A percentile compares a stretch with the other conserved stretches of the same genome.
These are phyloP conservation scores for Prunus davidiana DNA, from an alignment of 306 rosid genomes.

Conservation along the genomic window DNA sequence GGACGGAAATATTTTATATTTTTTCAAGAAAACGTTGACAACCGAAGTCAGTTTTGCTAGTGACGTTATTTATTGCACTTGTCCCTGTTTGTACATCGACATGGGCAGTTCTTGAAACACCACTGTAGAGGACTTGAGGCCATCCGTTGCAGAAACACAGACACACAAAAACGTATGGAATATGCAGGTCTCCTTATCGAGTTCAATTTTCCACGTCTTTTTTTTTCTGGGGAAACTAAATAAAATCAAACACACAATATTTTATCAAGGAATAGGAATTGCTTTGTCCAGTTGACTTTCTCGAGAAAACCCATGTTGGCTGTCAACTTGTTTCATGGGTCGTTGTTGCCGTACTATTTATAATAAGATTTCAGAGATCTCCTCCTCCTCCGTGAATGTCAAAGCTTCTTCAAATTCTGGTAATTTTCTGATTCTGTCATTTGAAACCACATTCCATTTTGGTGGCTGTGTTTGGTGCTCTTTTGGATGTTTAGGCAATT, in stretches of 20 bases:
- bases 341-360: slow-evolving; percentile 30
- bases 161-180: no score
- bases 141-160: no score
- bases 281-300: slow-evolving; percentile 46
- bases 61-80: no score
- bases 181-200: no score
- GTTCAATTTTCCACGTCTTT: no score
- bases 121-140: no score
- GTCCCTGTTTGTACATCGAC: no score
- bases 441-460: not conserved
- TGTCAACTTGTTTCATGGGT: slow-evolving; percentile 37
- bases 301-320: slow-evolving; percentile 36
- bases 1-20: no score
- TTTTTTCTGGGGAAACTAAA: slow-evolving; percentile 10
- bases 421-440: not conserved
- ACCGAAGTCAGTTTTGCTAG: no score
- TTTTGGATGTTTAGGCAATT: not conserved
- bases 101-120: no score
- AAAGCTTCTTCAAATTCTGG: slow-evolving; percentile 18
- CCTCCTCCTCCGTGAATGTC: slow-evolving; percentile 22
- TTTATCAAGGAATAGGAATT: slow-evolving; percentile 16
- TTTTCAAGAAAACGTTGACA: no score
- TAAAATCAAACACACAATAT: not conserved
- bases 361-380: slow-evolving; percentile 17
- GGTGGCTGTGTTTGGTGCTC: not conserved